Evolutionary conservation across 768 basidiomycete genomes (phyloP).

Genomic region (Pleurotus ostreatus): DNA sequence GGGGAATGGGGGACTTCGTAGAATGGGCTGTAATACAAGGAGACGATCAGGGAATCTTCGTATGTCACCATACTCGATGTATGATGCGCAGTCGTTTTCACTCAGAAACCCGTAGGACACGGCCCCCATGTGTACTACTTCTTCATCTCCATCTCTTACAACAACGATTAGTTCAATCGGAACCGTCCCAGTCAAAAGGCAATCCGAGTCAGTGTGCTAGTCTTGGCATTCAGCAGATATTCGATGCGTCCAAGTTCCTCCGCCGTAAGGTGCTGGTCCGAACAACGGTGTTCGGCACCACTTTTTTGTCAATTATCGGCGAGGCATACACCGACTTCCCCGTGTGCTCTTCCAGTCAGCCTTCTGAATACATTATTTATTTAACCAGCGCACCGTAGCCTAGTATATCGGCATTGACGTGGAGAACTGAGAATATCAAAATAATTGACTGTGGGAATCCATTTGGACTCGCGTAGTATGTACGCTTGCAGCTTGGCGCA

Average conservation of each 20-base stretch:
- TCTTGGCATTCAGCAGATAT: conserved; percentile 96
- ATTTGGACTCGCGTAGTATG: no score
- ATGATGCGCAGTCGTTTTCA: no score
- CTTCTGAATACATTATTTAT: no score
- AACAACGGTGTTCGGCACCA: conserved; percentile 93
- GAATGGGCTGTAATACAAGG: no score
- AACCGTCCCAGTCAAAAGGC: conserved; percentile 22
- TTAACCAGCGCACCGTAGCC: no score
- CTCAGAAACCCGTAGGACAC: conserved; percentile 78
- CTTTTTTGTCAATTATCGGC: conserved; percentile 90
- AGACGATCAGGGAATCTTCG: no score
- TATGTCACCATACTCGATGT: no score
- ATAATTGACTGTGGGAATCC: no score
- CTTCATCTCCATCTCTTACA: conserved; percentile 96
- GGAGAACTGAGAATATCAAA: no score
- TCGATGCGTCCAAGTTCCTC: conserved; percentile 96
- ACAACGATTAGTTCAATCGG: not conserved
- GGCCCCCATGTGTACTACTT: conserved; percentile 95
- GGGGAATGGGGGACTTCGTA: no score
- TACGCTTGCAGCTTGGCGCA: no score
- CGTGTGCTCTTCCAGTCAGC: conserved; percentile 50
- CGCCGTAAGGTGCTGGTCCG: conserved; percentile 92
- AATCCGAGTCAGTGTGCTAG: conserved; percentile 96
- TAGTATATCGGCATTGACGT: no score
- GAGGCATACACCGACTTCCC: conserved; percentile 98